phyloP scores from a whole-genome alignment of 208 protist genomes.

The Giardia muris region DNA sequence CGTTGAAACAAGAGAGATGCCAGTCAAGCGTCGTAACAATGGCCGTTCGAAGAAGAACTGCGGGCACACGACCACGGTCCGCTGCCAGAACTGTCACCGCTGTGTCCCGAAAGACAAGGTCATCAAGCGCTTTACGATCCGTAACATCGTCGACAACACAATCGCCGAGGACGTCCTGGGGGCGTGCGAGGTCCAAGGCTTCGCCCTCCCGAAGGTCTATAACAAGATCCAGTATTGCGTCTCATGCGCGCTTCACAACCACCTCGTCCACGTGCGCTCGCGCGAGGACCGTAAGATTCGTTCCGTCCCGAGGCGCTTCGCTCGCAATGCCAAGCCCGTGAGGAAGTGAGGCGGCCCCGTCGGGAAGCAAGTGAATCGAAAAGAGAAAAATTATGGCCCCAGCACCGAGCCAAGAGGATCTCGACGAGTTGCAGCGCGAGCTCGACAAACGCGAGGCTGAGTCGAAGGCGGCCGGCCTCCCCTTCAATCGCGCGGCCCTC shows the following conservation, averaged over 20 bases:
- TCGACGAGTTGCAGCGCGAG: not conserved
- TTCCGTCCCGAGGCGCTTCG: slow-evolving; percentile 44
- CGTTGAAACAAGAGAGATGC: slow-evolving; percentile 49
- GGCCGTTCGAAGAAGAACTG: slow-evolving; percentile 56
- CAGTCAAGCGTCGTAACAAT: slow-evolving; percentile 60
- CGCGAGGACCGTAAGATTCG: slow-evolving; percentile 42
- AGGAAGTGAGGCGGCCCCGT: not conserved
- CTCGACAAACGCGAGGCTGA: not conserved
- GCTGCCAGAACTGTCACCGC: slow-evolving; percentile 61
- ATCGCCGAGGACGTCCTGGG: slow-evolving; percentile 65
- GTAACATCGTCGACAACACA: slow-evolving; percentile 81
- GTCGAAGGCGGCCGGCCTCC: not conserved
- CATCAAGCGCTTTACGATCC: slow-evolving; percentile 80
- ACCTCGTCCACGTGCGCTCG: slow-evolving; percentile 70
- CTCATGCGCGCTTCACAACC: slow-evolving; percentile 92
- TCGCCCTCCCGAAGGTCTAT: slow-evolving; percentile 90
- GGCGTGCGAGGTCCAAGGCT: slow-evolving; percentile 41
- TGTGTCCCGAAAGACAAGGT: slow-evolving; percentile 73
- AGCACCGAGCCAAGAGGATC: not conserved
- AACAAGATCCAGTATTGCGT: slow-evolving; percentile 96
- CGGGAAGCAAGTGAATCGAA: not conserved
- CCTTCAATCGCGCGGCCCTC: slow-evolving; percentile 7
- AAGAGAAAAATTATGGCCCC: not conserved
- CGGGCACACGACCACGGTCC: slow-evolving; percentile 52
- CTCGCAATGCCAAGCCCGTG: not conserved